Evolutionary conservation across 352 stramenopile genomes (phyloP).

Genomic region (Pythium biforme): DNA sequence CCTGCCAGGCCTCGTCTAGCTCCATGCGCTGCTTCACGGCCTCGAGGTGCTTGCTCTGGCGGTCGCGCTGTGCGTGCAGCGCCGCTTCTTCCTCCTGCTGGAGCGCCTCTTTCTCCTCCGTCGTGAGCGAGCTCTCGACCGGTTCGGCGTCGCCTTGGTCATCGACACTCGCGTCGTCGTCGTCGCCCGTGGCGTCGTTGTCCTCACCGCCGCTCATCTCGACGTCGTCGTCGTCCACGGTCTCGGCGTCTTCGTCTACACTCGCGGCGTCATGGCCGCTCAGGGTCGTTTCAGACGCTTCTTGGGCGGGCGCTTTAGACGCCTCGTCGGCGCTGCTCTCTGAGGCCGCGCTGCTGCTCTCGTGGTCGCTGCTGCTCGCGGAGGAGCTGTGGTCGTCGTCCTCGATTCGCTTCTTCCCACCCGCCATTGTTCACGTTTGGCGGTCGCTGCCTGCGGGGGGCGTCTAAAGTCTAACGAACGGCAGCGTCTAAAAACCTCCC

Average conservation of each 20-base stretch:
- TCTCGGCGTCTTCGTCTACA: conserved; percentile 24
- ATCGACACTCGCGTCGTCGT: conserved; percentile 27
- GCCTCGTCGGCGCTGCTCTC: conserved; percentile 16
- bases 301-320: not conserved
- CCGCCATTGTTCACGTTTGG: not conserved
- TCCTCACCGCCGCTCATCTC: conserved; percentile 33
- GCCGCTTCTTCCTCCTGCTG: conserved; percentile 67
- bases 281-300: not conserved
- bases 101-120: conserved; percentile 57
- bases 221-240: conserved; percentile 20
- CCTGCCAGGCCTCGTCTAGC: conserved; percentile 47
- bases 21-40: conserved; percentile 60
- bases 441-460: too few relatives aligned
- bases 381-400: conserved; percentile 26
- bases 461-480: conserved; percentile 11
- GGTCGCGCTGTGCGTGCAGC: conserved; percentile 73
- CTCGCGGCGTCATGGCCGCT: not conserved
- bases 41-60: conserved; percentile 72
- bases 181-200: conserved; percentile 23
- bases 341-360: conserved; percentile 14
- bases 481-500: not conserved
- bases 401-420: conserved; percentile 24
- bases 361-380: conserved; percentile 17
- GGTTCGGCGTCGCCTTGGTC: conserved; percentile 28
- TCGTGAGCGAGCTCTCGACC: conserved; percentile 33